Evolutionary conservation across 2,329 filamentous ascomycete genomes (phyloP).

Genomic region (Atkinsonella texensis): DNA sequence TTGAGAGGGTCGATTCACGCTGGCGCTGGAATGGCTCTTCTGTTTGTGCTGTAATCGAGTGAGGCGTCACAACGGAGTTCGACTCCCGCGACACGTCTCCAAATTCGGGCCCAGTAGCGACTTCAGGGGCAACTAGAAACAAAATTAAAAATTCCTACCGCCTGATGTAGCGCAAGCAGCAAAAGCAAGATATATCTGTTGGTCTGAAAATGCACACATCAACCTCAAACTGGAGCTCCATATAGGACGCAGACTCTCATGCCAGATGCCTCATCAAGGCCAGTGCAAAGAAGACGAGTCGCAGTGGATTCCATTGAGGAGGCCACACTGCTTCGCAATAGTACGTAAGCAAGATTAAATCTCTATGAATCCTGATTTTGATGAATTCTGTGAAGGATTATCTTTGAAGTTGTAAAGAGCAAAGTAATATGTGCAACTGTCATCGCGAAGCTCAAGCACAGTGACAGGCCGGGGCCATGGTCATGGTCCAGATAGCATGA

Average conservation of each 20-base stretch:
- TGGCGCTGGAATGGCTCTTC: conserved; percentile 2
- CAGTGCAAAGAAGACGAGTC: background rate
- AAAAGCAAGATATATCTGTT: background rate
- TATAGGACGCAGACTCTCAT: conserved; percentile 1
- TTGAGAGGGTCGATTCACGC: background rate
- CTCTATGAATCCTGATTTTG: background rate
- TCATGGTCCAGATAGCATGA: conserved; percentile 11
- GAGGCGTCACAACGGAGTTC: background rate
- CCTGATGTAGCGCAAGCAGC: conserved; percentile 6
- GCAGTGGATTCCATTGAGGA: no score
- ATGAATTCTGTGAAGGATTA: background rate
- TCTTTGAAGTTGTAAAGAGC: background rate
- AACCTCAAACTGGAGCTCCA: conserved; percentile 1
- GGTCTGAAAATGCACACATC: conserved; percentile 2
- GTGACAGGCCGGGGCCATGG: background rate
- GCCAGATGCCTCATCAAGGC: background rate
- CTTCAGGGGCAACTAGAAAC: conserved; percentile 5
- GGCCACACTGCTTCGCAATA: no score
- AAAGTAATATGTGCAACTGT: conserved; percentile 1
- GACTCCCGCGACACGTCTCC: background rate
- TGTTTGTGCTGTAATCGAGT: conserved; percentile 10
- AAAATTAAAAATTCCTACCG: conserved; percentile 12
- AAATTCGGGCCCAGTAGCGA: background rate
- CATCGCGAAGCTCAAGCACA: conserved; percentile 2
- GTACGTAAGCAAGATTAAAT: background rate